Percentiles rank a stretch among this genome's conserved stretches.
Conservation (phyloP, 805 yeast species). For the Metschnikowia shivogae region DNA sequence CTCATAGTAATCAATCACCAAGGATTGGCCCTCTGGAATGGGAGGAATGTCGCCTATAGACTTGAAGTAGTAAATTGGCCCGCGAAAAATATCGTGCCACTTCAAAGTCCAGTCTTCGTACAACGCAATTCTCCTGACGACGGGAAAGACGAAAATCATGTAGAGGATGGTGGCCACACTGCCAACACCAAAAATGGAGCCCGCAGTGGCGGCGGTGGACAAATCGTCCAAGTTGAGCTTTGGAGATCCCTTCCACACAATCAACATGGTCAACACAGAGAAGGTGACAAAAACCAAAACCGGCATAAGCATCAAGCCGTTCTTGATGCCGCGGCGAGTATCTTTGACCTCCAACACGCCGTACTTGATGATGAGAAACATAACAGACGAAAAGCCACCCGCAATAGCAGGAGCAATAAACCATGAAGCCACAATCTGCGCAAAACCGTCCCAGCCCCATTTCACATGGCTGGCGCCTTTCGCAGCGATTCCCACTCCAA, state of each 20-base stretch:
- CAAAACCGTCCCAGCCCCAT: constrained; percentile 77
- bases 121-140: constrained; percentile 55
- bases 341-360: constrained; percentile 57
- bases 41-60: constrained; percentile 61
- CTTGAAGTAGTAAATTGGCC: constrained; percentile 54
- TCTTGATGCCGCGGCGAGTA: constrained; percentile 38
- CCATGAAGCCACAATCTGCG: constrained; percentile 77
- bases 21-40: constrained; percentile 52
- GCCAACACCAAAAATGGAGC: constrained; percentile 63
- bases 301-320: constrained; percentile 58
- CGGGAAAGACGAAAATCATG: constrained; percentile 55
- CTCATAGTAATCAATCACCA: constrained; percentile 60
- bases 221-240: constrained; percentile 53
- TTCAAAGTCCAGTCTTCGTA: constrained; percentile 63
- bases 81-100: constrained; percentile 52
- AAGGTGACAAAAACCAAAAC: constrained; percentile 56
- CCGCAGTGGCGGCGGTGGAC: constrained; percentile 49
- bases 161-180: constrained; percentile 51
- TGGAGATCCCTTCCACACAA: constrained; percentile 81
- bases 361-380: constrained; percentile 58
- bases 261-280: constrained; percentile 65
- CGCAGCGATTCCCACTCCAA: constrained; percentile 73
- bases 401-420: constrained; percentile 72
- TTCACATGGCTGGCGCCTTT: constrained; percentile 54
- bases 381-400: constrained; percentile 55